Base-by-base conservation (phyloP, 371 early-diverging fungal species). In the Mucor irregularis region DNA sequence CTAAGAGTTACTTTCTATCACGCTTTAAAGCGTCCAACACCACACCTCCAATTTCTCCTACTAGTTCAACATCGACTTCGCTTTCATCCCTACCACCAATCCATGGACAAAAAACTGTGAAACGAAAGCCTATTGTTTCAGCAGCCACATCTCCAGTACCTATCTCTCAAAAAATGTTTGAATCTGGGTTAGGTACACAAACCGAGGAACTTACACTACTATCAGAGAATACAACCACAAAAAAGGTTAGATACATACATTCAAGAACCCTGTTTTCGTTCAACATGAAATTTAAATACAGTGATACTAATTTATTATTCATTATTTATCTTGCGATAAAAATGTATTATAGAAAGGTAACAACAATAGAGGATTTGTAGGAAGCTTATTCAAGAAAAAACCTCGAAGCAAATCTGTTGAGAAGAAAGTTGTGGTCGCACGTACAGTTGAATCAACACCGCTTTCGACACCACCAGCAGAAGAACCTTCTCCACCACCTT, bases 221-320 rank as follows among this genome's bases (percentile, higher is more conserved):
- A n/a, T 21, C 35, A 35, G 61, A 54, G 14, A 46, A 39, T 16
- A 25, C 49, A 25, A 35, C 24, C 24, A 35, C 51, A 55, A 61
- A 56, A 61, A 61, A 61, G 62, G 62, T 61, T 50, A 49, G 45
- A 17, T 21, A 19, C 30, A n/a, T n/a, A n/a, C n/a, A n/a, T n/a
- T n/a, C n/a, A n/a, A n/a, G n/a, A 42, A 40, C 24, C 17, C 24
- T 49, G 30, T 21, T 40, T 31, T 33, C 40, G 35, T 44, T 35
- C 22, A 44, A 33, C 29, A 44, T 31, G 24, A 35, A 5, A 28
- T 17, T 17, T 29, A 43, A 31, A 16, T n/a, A n/a, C n/a, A n/a
- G n/a, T n/a, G n/a, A n/a, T n/a, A n/a, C n/a, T n/a, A n/a, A 29
- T 33, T 11, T 22, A 22, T 35, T 35, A 13, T 5, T 13, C 25